Percentiles rank a stretch among this genome's conserved stretches.
Conservation (phyloP, 2,329 filamentous ascomycete species). For the Herpomyces periplanetae region DNA sequence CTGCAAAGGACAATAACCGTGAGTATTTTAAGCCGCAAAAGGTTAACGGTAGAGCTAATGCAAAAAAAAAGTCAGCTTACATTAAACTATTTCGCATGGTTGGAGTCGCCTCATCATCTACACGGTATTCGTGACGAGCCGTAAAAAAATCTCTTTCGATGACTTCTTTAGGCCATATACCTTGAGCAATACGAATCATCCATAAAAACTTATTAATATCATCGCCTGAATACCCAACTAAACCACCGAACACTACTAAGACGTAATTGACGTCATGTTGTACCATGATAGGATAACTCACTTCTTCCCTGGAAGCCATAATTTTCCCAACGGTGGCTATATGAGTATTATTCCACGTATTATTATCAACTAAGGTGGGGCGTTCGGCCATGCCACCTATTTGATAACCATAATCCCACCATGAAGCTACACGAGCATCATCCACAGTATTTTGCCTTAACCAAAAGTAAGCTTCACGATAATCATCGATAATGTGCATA, state of each 20-base stretch:
- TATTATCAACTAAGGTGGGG: slow-evolving; percentile 90
- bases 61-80: slow-evolving; percentile 15
- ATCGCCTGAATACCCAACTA: slow-evolving; percentile 84
- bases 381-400: slow-evolving; percentile 97
- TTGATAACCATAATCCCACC: slow-evolving; percentile 99
- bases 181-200: slow-evolving; percentile 97
- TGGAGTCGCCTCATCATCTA: slow-evolving; percentile 66
- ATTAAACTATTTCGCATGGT: slow-evolving; percentile 98
- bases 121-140: slow-evolving; percentile 56
- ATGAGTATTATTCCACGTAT: slow-evolving; percentile 99
- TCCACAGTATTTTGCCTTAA: slow-evolving; percentile 78
- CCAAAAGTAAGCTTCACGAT: slow-evolving; percentile 97
- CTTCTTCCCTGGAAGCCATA: slow-evolving; percentile 86
- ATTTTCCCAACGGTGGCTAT: slow-evolving; percentile 96
- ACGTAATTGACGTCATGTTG: slow-evolving; percentile 97
- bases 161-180: slow-evolving; percentile 97
- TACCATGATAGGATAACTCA: slow-evolving; percentile 91
- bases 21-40: too few relatives aligned
- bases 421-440: slow-evolving; percentile 94
- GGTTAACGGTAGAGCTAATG: too few relatives aligned
- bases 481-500: slow-evolving; percentile 96
- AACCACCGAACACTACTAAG: slow-evolving; percentile 76
- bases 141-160: slow-evolving; percentile 94
- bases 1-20: too few relatives aligned
- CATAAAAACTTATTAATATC: slow-evolving; percentile 99